Conservation (phyloP, 192 early-diverging fungal genomes). For the Coemansia sp. region DNA sequence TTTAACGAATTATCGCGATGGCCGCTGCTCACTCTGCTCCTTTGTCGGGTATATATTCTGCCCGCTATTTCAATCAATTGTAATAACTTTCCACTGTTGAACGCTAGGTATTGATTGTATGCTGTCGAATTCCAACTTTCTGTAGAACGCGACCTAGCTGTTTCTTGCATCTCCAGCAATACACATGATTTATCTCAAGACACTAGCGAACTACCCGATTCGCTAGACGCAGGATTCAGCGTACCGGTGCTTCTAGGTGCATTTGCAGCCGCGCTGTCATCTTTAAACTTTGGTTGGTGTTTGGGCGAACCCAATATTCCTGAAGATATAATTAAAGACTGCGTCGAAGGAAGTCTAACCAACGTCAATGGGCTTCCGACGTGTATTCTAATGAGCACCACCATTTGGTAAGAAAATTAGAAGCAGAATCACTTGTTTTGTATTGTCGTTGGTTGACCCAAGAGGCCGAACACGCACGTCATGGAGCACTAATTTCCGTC, state of each 20-base stretch:
- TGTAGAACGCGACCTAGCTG: not conserved
- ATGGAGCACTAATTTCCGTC: not conserved
- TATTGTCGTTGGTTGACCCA: not conserved
- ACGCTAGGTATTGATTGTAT: not conserved
- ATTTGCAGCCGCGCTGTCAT: constrained; percentile 39
- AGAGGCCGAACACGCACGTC: not conserved
- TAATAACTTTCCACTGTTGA: not conserved
- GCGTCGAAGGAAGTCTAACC: constrained; percentile 27
- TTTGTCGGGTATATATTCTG: not conserved
- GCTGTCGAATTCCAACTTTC: not conserved
- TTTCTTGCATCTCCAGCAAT: not conserved
- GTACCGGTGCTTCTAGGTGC: constrained; percentile 24
- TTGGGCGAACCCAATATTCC: constrained; percentile 59
- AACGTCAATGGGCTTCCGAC: constrained; percentile 37
- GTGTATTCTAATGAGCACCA: constrained; percentile 44
- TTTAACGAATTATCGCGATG: not conserved
- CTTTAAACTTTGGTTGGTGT: constrained; percentile 57
- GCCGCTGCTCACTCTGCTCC: not conserved
- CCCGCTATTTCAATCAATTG: not conserved
- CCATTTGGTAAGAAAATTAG: constrained; percentile 47
- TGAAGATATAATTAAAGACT: constrained; percentile 52
- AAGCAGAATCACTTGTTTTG: not conserved
- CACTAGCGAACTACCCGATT: constrained; percentile 19
- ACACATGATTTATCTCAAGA: constrained; percentile 19
- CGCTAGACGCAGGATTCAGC: constrained; percentile 35